Evolutionary conservation across 768 basidiomycete genomes (phyloP).

Genomic region (Xerocomus potaroensis): DNA sequence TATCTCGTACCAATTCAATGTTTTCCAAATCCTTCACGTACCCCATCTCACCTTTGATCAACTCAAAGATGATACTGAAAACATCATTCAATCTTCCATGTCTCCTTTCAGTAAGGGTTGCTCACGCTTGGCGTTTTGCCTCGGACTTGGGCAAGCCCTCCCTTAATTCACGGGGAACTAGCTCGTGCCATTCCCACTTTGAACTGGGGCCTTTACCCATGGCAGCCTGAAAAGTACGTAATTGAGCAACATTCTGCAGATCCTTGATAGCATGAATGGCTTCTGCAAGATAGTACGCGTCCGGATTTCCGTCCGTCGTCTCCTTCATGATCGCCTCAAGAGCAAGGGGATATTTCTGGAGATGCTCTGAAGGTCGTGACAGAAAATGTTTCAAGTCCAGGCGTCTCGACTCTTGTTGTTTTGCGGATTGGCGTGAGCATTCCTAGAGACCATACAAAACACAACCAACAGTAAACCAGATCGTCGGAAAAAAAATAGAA

Average conservation of each 20-base stretch:
- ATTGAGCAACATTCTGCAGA: conserved; percentile 73
- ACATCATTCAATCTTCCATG: not conserved
- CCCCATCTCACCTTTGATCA: conserved; percentile 94
- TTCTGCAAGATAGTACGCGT: conserved; percentile 76
- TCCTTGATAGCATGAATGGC: conserved; percentile 83
- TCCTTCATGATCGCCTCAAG: conserved; percentile 84
- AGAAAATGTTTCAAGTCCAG: conserved; percentile 62
- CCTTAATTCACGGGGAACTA: conserved; percentile 66
- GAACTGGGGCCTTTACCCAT: conserved; percentile 78
- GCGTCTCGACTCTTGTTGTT: conserved; percentile 53
- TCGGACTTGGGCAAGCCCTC: conserved; percentile 66
- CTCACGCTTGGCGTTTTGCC: conserved; percentile 81
- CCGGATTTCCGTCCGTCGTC: conserved; percentile 76
- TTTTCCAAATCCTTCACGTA: conserved; percentile 91
- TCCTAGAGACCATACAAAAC: conserved; percentile 9
- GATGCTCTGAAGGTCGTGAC: conserved; percentile 56
- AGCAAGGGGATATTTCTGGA: conserved; percentile 69
- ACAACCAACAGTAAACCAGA: conserved; percentile 6
- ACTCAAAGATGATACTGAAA: conserved; percentile 81
- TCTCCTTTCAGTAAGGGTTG: conserved; percentile 2
- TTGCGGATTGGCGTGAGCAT: conserved; percentile 41
- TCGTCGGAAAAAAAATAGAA: too few relatives aligned
- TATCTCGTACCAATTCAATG: conserved; percentile 57
- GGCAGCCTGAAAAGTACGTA: conserved; percentile 86
- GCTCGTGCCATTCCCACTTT: conserved; percentile 89